phyloP scores from a whole-genome alignment of 495 filamentous ascomycete species.

The Neurospora intermedia region DNA sequence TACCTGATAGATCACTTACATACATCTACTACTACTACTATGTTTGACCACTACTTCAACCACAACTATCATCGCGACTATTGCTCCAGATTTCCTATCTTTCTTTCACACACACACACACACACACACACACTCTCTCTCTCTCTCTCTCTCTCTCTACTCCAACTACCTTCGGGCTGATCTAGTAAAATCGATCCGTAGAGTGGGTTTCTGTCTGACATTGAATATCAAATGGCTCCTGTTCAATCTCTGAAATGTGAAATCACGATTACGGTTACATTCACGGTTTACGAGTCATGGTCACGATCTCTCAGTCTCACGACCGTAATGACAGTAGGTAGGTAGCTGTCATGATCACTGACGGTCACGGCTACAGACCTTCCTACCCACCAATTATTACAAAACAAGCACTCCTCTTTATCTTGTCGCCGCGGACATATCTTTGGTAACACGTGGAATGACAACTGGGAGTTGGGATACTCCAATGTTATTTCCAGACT shows the following conservation, averaged over 20 bases:
- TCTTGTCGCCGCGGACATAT: neutral
- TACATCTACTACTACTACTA: too few species aligned
- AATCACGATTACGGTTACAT: too few species aligned
- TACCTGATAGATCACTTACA: neutral
- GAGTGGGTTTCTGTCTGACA: neutral
- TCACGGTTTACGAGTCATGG: too few species aligned
- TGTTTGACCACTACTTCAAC: too few species aligned
- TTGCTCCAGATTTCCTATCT: neutral
- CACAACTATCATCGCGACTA: neutral
- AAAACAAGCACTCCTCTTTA: neutral
- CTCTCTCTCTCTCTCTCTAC: too few species aligned
- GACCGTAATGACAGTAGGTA: too few species aligned
- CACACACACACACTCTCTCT: too few species aligned
- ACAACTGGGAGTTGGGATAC: neutral
- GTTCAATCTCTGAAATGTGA: neutral
- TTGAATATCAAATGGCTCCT: neutral
- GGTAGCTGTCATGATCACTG: neutral
- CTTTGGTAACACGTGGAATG: neutral
- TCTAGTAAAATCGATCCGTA: neutral
- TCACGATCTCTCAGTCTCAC: too few species aligned
- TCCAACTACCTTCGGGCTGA: neutral
- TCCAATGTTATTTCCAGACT: too few species aligned
- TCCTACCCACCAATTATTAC: neutral
- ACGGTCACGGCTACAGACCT: neutral
- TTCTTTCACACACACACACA: too few species aligned